These are phyloP conservation scores for Cordyceps cicadae DNA, from an alignment of 2,329 filamentous ascomycete species.

Conservation along the genomic window DNA sequence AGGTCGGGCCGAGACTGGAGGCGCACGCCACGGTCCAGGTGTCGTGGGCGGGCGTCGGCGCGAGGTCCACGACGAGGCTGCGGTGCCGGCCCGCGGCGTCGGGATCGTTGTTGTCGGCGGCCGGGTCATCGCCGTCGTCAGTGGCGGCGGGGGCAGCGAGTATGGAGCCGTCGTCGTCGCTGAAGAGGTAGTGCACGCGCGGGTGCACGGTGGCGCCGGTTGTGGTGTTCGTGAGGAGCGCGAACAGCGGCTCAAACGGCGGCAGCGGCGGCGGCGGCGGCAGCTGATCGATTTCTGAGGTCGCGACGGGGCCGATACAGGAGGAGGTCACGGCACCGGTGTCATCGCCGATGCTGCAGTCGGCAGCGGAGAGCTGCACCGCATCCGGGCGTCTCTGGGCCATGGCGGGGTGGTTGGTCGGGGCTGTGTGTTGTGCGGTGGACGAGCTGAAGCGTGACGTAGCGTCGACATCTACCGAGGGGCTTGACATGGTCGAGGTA, in stretches of 20 bases:
- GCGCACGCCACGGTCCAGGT: conserved; percentile 55
- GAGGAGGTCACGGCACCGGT: background rate
- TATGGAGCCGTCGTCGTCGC: conserved; percentile 77
- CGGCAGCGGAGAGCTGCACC: background rate
- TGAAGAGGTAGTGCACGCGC: conserved; percentile 84
- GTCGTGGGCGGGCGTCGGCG: conserved; percentile 29
- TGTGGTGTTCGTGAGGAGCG: conserved; percentile 69
- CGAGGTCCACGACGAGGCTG: conserved; percentile 49
- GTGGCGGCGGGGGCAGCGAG: conserved; percentile 63
- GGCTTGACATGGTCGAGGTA: background rate
- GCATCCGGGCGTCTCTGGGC: background rate
- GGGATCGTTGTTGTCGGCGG: conserved; percentile 25
- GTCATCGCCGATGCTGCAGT: conserved; percentile 6
- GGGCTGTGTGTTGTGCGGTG: background rate
- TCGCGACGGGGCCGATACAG: background rate
- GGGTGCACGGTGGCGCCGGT: conserved; percentile 73
- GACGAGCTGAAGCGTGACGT: background rate
- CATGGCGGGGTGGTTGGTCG: background rate
- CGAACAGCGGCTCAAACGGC: conserved; percentile 73
- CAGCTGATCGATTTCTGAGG: background rate
- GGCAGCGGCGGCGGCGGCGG: conserved; percentile 18
- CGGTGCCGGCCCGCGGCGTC: conserved; percentile 26
- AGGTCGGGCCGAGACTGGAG: conserved; percentile 64
- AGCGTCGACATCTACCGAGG: background rate
- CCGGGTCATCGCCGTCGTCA: conserved; percentile 39